Evolutionary conservation across 2,329 filamentous ascomycete genomes (phyloP).

Genomic region (Cryphonectria naterciae): DNA sequence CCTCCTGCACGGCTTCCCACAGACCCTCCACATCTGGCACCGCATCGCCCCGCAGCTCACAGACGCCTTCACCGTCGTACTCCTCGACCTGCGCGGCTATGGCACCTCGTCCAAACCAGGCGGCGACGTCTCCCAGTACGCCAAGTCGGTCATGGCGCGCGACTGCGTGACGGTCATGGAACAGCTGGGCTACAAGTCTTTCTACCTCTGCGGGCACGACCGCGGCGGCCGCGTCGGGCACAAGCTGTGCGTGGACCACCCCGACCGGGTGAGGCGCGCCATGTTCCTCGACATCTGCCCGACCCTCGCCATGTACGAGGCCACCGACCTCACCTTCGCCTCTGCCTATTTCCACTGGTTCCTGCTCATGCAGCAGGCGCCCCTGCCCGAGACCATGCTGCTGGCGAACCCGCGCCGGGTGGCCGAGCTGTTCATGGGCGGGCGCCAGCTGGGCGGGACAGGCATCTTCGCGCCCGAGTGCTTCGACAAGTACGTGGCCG

Average conservation of each 20-base stretch:
- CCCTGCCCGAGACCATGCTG: constrained; percentile 56
- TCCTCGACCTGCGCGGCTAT: constrained; percentile 57
- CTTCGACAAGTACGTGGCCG: constrained; percentile 47
- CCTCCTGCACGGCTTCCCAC: constrained; percentile 57
- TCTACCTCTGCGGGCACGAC: constrained; percentile 60
- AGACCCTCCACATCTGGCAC: constrained; percentile 58
- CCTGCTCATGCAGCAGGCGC: constrained; percentile 56
- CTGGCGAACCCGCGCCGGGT: constrained; percentile 43
- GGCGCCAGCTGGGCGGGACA: constrained; percentile 41
- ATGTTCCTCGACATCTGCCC: constrained; percentile 59
- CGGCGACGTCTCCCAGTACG: constrained; percentile 41
- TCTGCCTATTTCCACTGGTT: constrained; percentile 63
- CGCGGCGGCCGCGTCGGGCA: constrained; percentile 60
- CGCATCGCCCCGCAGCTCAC: constrained; percentile 45
- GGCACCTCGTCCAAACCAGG: constrained; percentile 53
- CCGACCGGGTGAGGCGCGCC: constrained; percentile 44
- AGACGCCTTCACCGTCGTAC: constrained; percentile 46
- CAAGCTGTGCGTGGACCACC: constrained; percentile 54
- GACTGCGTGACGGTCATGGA: constrained; percentile 53
- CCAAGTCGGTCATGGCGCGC: constrained; percentile 53
- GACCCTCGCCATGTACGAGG: constrained; percentile 57
- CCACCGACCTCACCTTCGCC: constrained; percentile 48
- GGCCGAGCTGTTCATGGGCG: constrained; percentile 48
- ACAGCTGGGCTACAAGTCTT: constrained; percentile 43
- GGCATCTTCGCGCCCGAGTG: constrained; percentile 40